Evolutionary conservation across 441 rosid species (phyloP), one percentile per base, ranked within the genome.

Genomic region (Pelargonium citronellum): DNA sequence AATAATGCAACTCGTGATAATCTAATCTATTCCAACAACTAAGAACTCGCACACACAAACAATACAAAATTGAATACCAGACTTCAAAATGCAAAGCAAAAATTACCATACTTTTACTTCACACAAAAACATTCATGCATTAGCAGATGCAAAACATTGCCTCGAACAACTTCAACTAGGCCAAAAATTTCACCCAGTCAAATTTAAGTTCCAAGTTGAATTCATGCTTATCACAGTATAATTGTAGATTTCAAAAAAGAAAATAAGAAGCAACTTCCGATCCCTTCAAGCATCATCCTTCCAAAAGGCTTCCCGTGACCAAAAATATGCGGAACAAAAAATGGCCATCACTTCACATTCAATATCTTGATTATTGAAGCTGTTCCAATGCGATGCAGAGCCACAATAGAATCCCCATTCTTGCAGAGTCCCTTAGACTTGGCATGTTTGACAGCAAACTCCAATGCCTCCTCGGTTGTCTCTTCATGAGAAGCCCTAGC

Each of bases 301-400:
- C 47, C 12, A 43, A 7, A 10, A 10, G 47, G 47, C 47, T 12
- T 43, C 11, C 47, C 47, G 7, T 1, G 9, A 0, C 47, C 47
- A 43, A 43, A 43, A 43, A 43, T 10, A 5, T 43, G 12, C 1
- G 12, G 47, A 43, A 43, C 47, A 43, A 7, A 7, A 43, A 43
- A 43, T 43, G 47, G 2, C 9, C 76, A 67, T 85, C 85, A 91
- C 82, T 90, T 90, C 41, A 88, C 95, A 7, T 10, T 74, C 78
- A 89, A 79, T 82, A 94, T 91, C 90, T 94, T 94, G 89, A 94
- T 91, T 1, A 91, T 79, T 0, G 97, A 89, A 57, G 96, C 91
- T 67, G 87, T 81, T 76, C 91, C 99, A 16, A 91, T 73, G 0
- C 99, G 89, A 78, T 88, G 97, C 77, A 91, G 83, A 66, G 88